Evolutionary conservation across 352 stramenopile genomes (phyloP).

Genomic region (Globisporangium mamillatum): DNA sequence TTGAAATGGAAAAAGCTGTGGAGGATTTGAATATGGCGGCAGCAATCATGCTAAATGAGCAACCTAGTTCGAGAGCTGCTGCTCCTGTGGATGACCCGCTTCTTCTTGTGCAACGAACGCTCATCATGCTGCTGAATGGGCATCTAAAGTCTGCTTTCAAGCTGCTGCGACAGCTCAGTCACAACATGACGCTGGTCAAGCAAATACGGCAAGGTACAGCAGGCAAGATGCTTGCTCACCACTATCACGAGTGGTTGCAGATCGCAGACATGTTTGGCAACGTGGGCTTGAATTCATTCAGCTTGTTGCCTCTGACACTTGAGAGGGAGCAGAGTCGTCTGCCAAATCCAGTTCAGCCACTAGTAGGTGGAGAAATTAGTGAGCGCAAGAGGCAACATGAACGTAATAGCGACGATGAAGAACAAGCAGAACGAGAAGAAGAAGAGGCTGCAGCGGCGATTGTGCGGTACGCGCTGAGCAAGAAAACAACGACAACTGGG

Average conservation of each 20-base stretch:
- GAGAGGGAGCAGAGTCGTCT: conserved; percentile 24
- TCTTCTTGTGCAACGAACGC: conserved; percentile 37
- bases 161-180: conserved; percentile 36
- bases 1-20: conserved; percentile 48
- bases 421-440: conserved; percentile 28
- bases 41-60: conserved; percentile 25
- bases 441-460: conserved; percentile 36
- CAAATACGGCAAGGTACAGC: conserved; percentile 4
- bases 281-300: conserved; percentile 44
- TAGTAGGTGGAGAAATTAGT: background rate
- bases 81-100: conserved; percentile 24
- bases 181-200: background rate
- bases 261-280: conserved; percentile 51
- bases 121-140: conserved; percentile 58
- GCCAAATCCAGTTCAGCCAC: background rate
- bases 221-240: background rate
- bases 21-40: conserved; percentile 53
- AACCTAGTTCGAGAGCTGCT: background rate
- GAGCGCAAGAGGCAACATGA: background rate
- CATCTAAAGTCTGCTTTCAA: conserved; percentile 53
- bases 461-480: conserved; percentile 40
- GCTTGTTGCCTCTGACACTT: conserved; percentile 29
- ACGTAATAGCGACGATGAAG: conserved; percentile 9
- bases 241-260: conserved; percentile 15
- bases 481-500: conserved; percentile 21